Evolutionary conservation across 2,329 filamentous ascomycete genomes (phyloP), one percentile per base, ranked within the genome.

Genomic region (Penicillium sp.): DNA sequence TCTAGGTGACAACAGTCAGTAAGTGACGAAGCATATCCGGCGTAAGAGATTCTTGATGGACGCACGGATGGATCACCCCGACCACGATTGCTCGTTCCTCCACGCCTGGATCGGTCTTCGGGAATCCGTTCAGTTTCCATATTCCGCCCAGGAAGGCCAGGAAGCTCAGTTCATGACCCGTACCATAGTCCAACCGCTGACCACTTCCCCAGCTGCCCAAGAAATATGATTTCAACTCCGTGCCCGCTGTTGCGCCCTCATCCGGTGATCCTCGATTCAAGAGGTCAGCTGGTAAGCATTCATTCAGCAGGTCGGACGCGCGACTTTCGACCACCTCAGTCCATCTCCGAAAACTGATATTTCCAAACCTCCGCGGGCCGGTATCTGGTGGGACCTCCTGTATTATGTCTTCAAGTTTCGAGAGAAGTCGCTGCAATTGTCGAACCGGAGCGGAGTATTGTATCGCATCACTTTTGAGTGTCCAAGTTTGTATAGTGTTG

Each of bases 81-180:
- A 96, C 77, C 2, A 96, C 89, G 57, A 97, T 90, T 49, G 83
- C 84, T 64, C 91, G 83, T 74, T 96, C 91, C 64, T 84, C 79
- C 7, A 72, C 87, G 65, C 68, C 85, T 2, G 66, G 57, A 3
- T 59, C 60, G 2, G 79, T 82, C n/a, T 82, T 77, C 3, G 80
- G 76, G 68, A 99, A 97, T 16, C 83, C 87, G 42, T 88, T 86
- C 3, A 99, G 79, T 72, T 96, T 97, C 92, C 93, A 99, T 6
- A 99, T 78, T 56, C 89, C 87, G 5, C 86, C 92, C 6, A 99
- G 72, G 60, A 99, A 99, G 1, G 94, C 93, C 8, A 97, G 73
- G 66, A 99, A 99, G 74, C 90, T 96, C 49, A 99, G 78, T 69
- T 99, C 94, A 71, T 99, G 94, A 0, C 94, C 94, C 0, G 94